phyloP scores from a whole-genome alignment of 495 filamentous ascomycete genomes.

The Aspergillus saccharolyticus region DNA sequence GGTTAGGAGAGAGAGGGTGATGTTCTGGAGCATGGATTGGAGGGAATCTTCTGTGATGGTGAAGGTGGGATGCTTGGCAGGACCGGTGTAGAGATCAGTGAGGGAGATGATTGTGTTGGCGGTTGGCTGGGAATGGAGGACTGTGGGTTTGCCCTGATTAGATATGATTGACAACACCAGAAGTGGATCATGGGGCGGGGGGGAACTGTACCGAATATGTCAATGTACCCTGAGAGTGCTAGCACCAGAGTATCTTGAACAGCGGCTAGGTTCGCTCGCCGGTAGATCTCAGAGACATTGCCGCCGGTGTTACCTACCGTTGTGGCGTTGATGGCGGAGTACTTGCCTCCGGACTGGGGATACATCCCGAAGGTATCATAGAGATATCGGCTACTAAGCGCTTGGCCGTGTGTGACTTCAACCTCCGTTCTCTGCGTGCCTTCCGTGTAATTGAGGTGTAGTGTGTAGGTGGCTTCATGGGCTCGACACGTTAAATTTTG shows the following conservation, averaged over 20 bases:
- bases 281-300: slow-evolving; percentile 8
- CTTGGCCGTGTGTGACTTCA: too few species aligned
- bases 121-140: slow-evolving; percentile 2
- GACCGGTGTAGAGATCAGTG: slow-evolving; percentile 12
- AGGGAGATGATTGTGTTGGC: slow-evolving; percentile 10
- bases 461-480: slow-evolving; percentile 8
- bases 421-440: not conserved
- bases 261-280: slow-evolving; percentile 7
- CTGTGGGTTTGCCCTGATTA: not conserved
- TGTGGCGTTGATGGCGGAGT: too few species aligned
- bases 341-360: too few species aligned
- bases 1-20: slow-evolving; percentile 15
- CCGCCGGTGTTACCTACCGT: too few species aligned
- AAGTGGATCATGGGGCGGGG: too few species aligned
- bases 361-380: too few species aligned
- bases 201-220: slow-evolving; percentile 5
- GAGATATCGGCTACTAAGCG: too few species aligned
- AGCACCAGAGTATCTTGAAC: slow-evolving; percentile 14
- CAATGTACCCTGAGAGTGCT: slow-evolving; percentile 15
- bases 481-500: slow-evolving; percentile 10
- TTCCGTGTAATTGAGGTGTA: slow-evolving; percentile 3
- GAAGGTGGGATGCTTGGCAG: slow-evolving; percentile 9
- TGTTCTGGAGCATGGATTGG: slow-evolving; percentile 20
- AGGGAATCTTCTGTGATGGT: slow-evolving; percentile 11
- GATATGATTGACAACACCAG: not conserved